Conservation (phyloP, 2,329 filamentous ascomycete genomes). For the Verticillium dahliae region DNA sequence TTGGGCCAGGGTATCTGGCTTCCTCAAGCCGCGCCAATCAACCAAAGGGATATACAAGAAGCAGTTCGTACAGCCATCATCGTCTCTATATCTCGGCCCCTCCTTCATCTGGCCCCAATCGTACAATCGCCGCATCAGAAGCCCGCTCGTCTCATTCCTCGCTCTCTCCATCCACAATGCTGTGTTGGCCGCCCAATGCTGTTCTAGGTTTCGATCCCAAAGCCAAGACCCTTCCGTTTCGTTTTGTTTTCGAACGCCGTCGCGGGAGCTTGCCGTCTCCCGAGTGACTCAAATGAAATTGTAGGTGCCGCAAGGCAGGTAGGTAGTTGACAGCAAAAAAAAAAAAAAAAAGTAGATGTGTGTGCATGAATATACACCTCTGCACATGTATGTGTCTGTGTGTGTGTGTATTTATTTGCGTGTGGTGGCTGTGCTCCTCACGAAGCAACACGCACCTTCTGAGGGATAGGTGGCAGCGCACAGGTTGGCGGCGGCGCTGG, state of each 20-base stretch:
- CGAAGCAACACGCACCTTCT: constrained; percentile 16
- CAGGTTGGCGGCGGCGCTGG: constrained; percentile 47
- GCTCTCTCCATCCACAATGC: background rate
- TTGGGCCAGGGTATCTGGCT: background rate
- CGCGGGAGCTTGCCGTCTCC: background rate
- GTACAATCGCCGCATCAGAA: background rate
- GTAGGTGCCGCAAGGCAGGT: background rate
- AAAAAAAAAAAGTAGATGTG: background rate
- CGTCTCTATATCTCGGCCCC: background rate
- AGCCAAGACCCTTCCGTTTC: background rate
- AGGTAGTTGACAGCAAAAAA: background rate
- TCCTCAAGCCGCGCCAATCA: background rate
- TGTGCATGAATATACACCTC: too few species aligned
- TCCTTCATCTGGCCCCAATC: background rate
- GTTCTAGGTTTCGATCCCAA: background rate
- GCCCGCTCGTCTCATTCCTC: background rate
- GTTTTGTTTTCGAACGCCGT: background rate
- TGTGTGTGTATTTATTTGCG: background rate
- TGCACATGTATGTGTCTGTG: background rate
- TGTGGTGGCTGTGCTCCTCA: background rate
- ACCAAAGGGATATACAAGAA: background rate
- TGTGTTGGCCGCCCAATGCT: background rate
- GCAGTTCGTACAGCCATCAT: background rate
- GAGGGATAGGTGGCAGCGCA: constrained; percentile 48
- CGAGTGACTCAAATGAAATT: background rate